Evolutionary conservation across 2,329 filamentous ascomycete species (phyloP).

Genomic region (Coniochaeta sp.): DNA sequence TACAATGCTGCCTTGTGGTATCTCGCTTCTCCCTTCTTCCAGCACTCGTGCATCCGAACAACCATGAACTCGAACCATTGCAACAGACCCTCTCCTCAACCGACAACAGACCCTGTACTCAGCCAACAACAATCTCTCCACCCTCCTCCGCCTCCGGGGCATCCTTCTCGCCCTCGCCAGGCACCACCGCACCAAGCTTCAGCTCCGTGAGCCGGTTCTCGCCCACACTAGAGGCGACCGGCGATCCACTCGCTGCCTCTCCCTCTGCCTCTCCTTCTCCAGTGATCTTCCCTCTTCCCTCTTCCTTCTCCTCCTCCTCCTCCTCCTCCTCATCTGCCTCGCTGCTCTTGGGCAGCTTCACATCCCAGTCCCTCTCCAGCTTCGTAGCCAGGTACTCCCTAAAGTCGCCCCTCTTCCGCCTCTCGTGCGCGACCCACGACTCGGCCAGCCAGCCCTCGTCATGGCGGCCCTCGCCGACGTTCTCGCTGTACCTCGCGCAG

Average conservation of each 20-base stretch:
- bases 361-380: conserved; percentile 41
- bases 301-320: neutral
- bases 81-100: neutral
- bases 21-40: neutral
- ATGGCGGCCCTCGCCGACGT: conserved; percentile 39
- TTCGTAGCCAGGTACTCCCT: conserved; percentile 36
- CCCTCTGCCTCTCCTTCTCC: no score
- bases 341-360: conserved; percentile 8
- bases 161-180: neutral
- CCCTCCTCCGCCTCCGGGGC: neutral
- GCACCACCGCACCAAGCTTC: neutral
- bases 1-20: no score
- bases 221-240: neutral
- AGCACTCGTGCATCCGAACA: no score
- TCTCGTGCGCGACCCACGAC: conserved; percentile 43
- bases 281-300: neutral
- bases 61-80: neutral
- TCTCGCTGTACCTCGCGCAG: conserved; percentile 31
- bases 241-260: neutral
- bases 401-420: conserved; percentile 41
- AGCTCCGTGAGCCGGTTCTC: neutral
- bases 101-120: neutral
- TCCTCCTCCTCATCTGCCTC: neutral
- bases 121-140: neutral
- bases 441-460: conserved; percentile 45